Conservation (phyloP, 2,329 filamentous ascomycete genomes). For the Colletotrichum sansevieriae region DNA sequence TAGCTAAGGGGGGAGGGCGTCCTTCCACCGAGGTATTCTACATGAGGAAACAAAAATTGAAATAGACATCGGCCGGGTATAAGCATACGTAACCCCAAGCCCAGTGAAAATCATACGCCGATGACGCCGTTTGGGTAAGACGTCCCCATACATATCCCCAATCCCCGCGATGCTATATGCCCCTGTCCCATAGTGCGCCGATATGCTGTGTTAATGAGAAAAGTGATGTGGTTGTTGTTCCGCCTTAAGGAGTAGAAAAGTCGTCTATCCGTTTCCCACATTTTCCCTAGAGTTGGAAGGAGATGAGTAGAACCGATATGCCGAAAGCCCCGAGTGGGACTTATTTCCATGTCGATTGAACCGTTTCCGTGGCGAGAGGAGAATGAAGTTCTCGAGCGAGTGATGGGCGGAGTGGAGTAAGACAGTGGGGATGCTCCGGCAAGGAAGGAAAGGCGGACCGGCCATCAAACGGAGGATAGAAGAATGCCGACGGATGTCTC, state of each 20-base stretch:
- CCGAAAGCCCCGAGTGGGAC: background rate
- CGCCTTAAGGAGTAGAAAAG: background rate
- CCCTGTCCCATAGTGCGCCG: conserved; percentile 25
- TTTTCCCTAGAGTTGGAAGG: background rate
- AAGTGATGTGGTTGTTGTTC: conserved; percentile 10
- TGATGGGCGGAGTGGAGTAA: background rate
- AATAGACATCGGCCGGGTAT: conserved; percentile 7
- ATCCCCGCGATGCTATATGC: conserved; percentile 37
- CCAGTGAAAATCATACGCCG: conserved; percentile 2
- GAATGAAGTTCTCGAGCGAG: background rate
- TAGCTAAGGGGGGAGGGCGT: conserved; percentile 7
- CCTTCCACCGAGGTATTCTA: conserved; percentile 33
- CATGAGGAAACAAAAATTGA: conserved; percentile 4
- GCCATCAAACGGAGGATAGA: background rate
- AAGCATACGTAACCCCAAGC: background rate
- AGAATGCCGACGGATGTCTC: conserved; percentile 14
- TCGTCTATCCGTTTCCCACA: conserved; percentile 21
- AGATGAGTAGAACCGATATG: conserved; percentile 15
- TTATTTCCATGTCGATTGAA: conserved; percentile 27
- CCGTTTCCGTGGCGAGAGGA: conserved; percentile 18
- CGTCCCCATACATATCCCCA: conserved; percentile 9
- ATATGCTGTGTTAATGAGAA: background rate
- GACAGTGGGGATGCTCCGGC: background rate
- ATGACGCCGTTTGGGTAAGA: conserved; percentile 11
- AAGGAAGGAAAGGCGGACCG: background rate